phyloP scores from a whole-genome alignment of 257 asterid genomes.

The Nicotiana benthamiana region DNA sequence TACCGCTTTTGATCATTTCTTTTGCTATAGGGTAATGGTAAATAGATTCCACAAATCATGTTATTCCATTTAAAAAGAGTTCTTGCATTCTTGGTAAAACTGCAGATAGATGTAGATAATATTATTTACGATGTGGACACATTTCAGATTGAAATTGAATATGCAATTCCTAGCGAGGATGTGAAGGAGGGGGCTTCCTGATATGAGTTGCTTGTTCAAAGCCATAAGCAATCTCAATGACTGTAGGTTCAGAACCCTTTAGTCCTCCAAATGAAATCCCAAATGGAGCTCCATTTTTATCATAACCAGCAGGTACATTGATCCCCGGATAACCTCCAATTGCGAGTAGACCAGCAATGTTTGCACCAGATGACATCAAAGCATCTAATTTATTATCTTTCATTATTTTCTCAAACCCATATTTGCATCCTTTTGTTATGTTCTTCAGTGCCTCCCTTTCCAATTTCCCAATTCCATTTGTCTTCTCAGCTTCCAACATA shows the following conservation, averaged over 20 bases:
- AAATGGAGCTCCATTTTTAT: constrained; percentile 21
- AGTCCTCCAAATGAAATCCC: constrained; percentile 49
- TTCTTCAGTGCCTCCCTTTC: constrained; percentile 24
- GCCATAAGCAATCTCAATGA: constrained; percentile 47
- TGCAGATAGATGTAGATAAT: too few relatives aligned
- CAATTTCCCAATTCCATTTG: constrained; percentile 24
- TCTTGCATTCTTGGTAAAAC: too few relatives aligned
- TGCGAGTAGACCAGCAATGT: constrained; percentile 14
- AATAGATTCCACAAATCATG: too few relatives aligned
- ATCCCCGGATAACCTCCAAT: constrained; percentile 44
- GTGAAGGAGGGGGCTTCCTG: constrained; percentile 39
- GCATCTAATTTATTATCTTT: constrained; percentile 30
- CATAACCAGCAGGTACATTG: constrained; percentile 41
- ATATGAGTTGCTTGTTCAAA: constrained; percentile 48
- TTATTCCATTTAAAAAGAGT: too few relatives aligned
- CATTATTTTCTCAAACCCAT: constrained; percentile 33
- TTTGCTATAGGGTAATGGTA: too few relatives aligned
- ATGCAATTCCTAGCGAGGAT: not conserved
- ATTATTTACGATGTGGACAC: not conserved
- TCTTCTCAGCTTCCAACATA: constrained; percentile 33
- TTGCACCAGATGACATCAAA: constrained; percentile 9
- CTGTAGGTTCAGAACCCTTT: constrained; percentile 40
- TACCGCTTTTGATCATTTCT: too few relatives aligned
- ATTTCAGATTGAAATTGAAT: not conserved
- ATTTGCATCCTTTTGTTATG: constrained; percentile 6